A percentile compares a stretch with the other conserved stretches of the same genome.
Evolutionary conservation across 2,329 filamentous ascomycete genomes (phyloP).

Genomic region (Onygenales sp.): DNA sequence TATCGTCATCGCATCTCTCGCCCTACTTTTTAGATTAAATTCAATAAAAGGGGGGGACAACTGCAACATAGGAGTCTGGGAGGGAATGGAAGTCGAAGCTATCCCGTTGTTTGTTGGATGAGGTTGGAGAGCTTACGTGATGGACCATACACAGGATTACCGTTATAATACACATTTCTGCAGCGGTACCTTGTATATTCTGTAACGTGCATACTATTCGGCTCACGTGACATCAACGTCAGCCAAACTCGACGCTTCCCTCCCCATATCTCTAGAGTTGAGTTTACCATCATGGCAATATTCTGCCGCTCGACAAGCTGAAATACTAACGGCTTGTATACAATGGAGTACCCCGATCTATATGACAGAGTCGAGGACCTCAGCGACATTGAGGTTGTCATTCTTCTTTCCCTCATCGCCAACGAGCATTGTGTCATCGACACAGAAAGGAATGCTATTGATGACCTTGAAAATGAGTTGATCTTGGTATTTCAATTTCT

Average conservation of each 20-base stretch:
- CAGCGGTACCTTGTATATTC: no score
- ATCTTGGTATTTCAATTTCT: slow-evolving; percentile 46
- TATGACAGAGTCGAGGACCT: slow-evolving; percentile 65
- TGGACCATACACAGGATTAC: no score
- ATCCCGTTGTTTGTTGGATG: no score
- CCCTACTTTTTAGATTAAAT: background rate
- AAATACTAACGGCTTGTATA: slow-evolving; percentile 7
- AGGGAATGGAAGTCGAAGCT: no score
- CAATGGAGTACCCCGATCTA: slow-evolving; percentile 55
- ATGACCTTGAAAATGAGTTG: slow-evolving; percentile 65
- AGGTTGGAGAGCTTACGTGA: no score
- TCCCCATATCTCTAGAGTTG: background rate
- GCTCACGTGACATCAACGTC: no score
- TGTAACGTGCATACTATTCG: no score
- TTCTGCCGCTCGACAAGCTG: background rate
- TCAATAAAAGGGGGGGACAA: no score
- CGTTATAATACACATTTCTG: no score
- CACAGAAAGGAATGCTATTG: slow-evolving; percentile 52
- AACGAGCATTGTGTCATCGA: slow-evolving; percentile 85
- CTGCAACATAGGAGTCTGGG: no score
- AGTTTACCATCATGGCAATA: background rate
- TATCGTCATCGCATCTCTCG: background rate
- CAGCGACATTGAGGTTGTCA: slow-evolving; percentile 78
- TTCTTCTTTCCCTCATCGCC: slow-evolving; percentile 69
- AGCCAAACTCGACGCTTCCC: no score